Base-by-base conservation (phyloP, 352 stramenopile species). In the Plasmopara viticola region DNA sequence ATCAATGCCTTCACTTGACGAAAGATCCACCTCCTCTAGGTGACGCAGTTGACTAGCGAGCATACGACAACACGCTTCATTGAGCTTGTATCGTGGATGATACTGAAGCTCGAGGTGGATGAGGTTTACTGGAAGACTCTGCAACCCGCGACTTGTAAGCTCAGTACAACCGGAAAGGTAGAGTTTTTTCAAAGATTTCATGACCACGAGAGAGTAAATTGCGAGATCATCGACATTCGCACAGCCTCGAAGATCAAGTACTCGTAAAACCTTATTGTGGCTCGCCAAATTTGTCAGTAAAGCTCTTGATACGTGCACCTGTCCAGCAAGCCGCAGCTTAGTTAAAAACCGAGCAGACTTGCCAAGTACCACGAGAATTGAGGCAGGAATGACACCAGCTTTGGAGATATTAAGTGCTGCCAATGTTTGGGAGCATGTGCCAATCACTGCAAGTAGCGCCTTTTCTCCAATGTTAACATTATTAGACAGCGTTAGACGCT, bases 191-290 rank as follows among this genome's bases (percentile, higher is more conserved):
- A 90, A 45, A 5, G 77, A 82, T 43, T 70, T 61, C 63, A 88
- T 82, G 25, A 87, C 73, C 1, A 74, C 28, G 9, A 90, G 40
- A 28, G 79, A 71, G 20, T 84, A 90, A 13, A 90, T 38, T 5
- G 74, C 58, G 8, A 90, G 52, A 31, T 90, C 75, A 33, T 88
- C 79, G 0, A 88, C 51, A 9, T 61, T 43, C 0, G 40, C 34
- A 34, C 79, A 90, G 4, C 77, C 51, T 1, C 73, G 66, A 29
- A 90, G 53, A 20, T 90, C 79, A 7, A 90, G 52, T 0, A 88
- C 47, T 25, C 56, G 57, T 13, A 90, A 53, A 12, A 60, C 38
- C 34, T 70, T 80, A 62, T 90, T 90, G 34, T 48, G 58, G 14
- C 62, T 85, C 6, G 75, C 71, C 9, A 90, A 51, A 40, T 75